A percentile compares a stretch with the other conserved stretches of the same genome.
Conservation (phyloP, 1,284 basidiomycete species). For the Meripilus lineatus region DNA sequence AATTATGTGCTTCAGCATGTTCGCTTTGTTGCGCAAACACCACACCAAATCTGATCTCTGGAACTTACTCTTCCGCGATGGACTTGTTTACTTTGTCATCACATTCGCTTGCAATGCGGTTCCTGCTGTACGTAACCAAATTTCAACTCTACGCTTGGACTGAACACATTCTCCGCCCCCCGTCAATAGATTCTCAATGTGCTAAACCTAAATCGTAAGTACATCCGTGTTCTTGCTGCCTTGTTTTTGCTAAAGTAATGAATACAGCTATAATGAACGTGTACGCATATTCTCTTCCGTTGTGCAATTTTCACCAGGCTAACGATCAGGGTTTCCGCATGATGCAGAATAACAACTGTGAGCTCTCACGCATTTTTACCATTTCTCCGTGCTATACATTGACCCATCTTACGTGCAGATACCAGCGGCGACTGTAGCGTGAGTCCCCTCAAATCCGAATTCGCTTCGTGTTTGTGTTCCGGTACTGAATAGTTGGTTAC, state of each 20-base stretch:
- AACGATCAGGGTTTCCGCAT: too few species aligned
- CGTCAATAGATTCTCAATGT: slow-evolving; percentile 43
- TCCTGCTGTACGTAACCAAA: slow-evolving; percentile 54
- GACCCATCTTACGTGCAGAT: slow-evolving; percentile 40
- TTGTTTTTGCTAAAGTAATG: not conserved
- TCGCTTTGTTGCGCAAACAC: slow-evolving; percentile 45
- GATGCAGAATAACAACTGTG: too few species aligned
- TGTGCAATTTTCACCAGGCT: too few species aligned
- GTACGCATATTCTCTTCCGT: too few species aligned
- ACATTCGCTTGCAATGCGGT: slow-evolving; percentile 62
- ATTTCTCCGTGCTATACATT: too few species aligned
- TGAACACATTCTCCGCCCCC: not conserved
- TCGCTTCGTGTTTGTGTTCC: too few species aligned
- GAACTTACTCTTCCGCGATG: slow-evolving; percentile 65
- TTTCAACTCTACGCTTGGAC: not conserved
- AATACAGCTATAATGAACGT: slow-evolving; percentile 57
- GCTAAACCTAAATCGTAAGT: slow-evolving; percentile 56
- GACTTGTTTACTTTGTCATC: slow-evolving; percentile 61
- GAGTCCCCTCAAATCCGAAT: slow-evolving; percentile 17
- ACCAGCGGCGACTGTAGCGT: slow-evolving; percentile 64
- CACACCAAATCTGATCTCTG: slow-evolving; percentile 49
- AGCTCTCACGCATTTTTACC: too few species aligned
- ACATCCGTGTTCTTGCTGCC: slow-evolving; percentile 1
- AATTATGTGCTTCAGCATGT: slow-evolving; percentile 49
- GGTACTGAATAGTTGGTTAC: slow-evolving; percentile 10